Evolutionary conservation across 2,329 filamentous ascomycete species (phyloP), one percentile per base, ranked within the genome.

Genomic region (Parasarocladium wereldwijsianum): DNA sequence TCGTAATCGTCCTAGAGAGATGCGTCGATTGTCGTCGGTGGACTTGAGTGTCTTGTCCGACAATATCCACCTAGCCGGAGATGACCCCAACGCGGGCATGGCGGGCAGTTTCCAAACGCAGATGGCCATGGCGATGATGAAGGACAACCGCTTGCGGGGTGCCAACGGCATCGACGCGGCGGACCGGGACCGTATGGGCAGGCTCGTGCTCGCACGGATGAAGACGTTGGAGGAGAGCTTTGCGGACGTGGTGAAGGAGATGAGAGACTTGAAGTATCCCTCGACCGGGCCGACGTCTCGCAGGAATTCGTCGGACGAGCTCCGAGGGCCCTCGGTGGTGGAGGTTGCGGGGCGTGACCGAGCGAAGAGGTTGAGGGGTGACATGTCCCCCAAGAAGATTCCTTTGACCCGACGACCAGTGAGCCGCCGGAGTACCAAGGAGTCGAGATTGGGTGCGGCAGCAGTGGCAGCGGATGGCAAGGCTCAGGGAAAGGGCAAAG

Each of bases 201-300:
- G 83, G 33, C 66, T 93, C 26, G 79, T 94, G 53, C 60, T 94
- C 26, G 83, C 84, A 7, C 66, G 84, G 19, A 94, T 94, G 84
- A 90, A 90, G 50, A 87, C 79, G 6, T 64, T 96, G 3, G 86
- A 96, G 49, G 84, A 93, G 52, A 79, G 85, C 10, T 87, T 96
- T 50, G 69, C 79, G 3, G 83, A 93, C 35, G 76, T 93, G n/a
- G 70, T 85, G 33, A 73, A 71, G 37, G 83, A 90, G 50, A 76
- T 93, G 49, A 73, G 80, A 37, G 70, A 73, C 38, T 55, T 70
- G 48, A 70, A 60, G 52, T 54, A 51, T 26, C 57, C 52, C 22
- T 58, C 55, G 17, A 60, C 55, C n/a, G 52, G 52, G 19, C 56
- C 59, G 3, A 56, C 60, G 3, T 66, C 65, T 6, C 55, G 59